Conservation (phyloP, 2,329 filamentous ascomycete species). For the Fusarium stilboides region DNA sequence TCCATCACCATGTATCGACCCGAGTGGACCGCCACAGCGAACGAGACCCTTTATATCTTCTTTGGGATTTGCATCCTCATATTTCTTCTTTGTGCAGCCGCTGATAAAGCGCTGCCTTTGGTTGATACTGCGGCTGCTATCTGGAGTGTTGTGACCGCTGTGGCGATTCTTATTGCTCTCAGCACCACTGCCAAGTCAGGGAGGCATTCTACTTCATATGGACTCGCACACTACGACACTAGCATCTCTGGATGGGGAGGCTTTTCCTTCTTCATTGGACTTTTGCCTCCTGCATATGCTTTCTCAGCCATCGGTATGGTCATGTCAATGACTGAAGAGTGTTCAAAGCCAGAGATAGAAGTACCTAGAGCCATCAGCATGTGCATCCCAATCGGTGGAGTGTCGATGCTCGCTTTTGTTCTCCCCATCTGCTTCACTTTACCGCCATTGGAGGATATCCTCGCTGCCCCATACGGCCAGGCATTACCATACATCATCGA, state of each 20-base stretch:
- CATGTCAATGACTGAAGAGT: slow-evolving; percentile 11
- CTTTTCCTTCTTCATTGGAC: slow-evolving; percentile 5
- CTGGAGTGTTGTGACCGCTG: slow-evolving; percentile 3
- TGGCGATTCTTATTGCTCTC: not conserved
- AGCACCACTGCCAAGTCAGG: not conserved
- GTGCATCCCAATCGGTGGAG: slow-evolving; percentile 1
- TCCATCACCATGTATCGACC: slow-evolving; percentile 4
- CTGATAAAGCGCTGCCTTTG: slow-evolving; percentile 2
- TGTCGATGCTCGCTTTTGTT: not conserved
- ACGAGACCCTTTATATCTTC: slow-evolving; percentile 6
- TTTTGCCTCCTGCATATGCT: not conserved
- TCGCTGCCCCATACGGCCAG: slow-evolving; percentile 4
- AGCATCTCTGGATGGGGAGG: slow-evolving; percentile 2
- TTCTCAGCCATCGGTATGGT: not conserved
- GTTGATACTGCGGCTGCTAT: slow-evolving; percentile 9
- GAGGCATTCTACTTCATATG: not conserved
- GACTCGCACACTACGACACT: not conserved
- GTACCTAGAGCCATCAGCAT: not conserved
- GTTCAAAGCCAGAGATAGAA: slow-evolving; percentile 3
- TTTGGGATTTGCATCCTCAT: slow-evolving; percentile 5
- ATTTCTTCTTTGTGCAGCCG: not conserved
- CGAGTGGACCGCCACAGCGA: slow-evolving; percentile 3
- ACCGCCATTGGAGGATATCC: not conserved
- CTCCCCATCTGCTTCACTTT: slow-evolving; percentile 1
- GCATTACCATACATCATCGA: not conserved